These are phyloP conservation scores for Ustilaginoidea virens DNA, from an alignment of 2,329 filamentous ascomycete species.

Conservation along the genomic window DNA sequence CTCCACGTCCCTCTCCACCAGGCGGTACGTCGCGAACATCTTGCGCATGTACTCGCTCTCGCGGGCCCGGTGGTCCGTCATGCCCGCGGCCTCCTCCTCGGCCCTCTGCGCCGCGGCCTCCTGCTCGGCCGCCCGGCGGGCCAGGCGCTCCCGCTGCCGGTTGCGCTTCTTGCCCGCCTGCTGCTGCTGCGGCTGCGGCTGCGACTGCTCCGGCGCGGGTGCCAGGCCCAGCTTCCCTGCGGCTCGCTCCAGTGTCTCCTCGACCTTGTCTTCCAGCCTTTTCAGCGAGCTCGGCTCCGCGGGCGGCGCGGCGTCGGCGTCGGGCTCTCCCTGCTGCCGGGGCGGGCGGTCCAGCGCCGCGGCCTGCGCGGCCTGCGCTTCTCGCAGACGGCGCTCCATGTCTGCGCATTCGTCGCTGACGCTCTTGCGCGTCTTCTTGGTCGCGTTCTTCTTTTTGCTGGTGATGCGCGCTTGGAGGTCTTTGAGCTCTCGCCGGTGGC, in stretches of 20 bases:
- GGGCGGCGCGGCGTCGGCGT: not conserved
- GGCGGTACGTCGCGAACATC: slow-evolving; percentile 44
- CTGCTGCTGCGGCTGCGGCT: too few species aligned
- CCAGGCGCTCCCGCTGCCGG: slow-evolving; percentile 79
- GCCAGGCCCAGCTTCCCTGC: slow-evolving; percentile 2
- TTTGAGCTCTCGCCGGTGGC: slow-evolving; percentile 76
- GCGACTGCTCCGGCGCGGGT: too few species aligned
- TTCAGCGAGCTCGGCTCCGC: not conserved
- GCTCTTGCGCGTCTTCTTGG: slow-evolving; percentile 67
- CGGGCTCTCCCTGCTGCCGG: too few species aligned
- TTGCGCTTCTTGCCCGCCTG: slow-evolving; percentile 57
- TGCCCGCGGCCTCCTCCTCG: slow-evolving; percentile 55
- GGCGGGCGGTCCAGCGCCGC: too few species aligned
- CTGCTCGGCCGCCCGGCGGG: slow-evolving; percentile 73
- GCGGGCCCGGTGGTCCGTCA: slow-evolving; percentile 55
- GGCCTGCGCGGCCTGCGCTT: slow-evolving; percentile 49
- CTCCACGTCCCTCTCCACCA: slow-evolving; percentile 64
- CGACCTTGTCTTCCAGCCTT: not conserved
- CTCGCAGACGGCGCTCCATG: slow-evolving; percentile 50
- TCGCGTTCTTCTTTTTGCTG: slow-evolving; percentile 93
- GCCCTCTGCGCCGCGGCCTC: slow-evolving; percentile 54
- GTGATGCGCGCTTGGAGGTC: slow-evolving; percentile 77
- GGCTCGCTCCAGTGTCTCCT: slow-evolving; percentile 6
- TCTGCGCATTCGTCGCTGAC: slow-evolving; percentile 63
- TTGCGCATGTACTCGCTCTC: slow-evolving; percentile 58